phyloP scores from a whole-genome alignment of 495 filamentous ascomycete species.

The Aspergillus hancockii region DNA sequence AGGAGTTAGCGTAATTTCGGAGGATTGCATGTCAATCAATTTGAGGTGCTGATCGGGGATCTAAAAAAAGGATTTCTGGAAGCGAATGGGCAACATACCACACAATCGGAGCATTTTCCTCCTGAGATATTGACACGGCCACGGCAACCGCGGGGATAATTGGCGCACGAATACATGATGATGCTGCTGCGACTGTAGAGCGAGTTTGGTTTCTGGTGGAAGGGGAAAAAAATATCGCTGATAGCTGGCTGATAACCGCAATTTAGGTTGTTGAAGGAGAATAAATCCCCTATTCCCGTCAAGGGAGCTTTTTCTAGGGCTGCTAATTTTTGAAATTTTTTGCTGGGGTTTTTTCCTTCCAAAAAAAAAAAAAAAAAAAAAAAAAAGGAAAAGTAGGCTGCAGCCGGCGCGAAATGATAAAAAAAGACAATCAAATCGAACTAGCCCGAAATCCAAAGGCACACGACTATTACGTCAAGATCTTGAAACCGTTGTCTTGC shows the following conservation, averaged over 20 bases:
- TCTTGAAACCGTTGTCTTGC: constrained; percentile 22
- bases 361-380: constrained; percentile 16
- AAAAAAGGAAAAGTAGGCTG: constrained; percentile 19
- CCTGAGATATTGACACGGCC: constrained; percentile 47
- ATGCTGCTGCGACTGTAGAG: constrained; percentile 5
- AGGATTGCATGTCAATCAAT: background rate
- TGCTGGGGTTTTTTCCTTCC: background rate
- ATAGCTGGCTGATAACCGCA: background rate
- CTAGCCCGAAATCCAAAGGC: constrained; percentile 19
- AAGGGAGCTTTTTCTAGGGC: constrained; percentile 24
- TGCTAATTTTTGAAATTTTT: constrained; percentile 5
- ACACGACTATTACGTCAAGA: constrained; percentile 30
- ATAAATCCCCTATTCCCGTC: constrained; percentile 22
- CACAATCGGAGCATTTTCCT: constrained; percentile 49
- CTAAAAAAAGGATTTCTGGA: background rate
- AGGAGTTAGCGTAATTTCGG: constrained; percentile 18
- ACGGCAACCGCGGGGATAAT: constrained; percentile 53
- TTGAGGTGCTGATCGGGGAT: background rate
- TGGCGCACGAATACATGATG: constrained; percentile 53
- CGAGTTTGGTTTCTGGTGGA: background rate
- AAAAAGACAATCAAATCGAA: constrained; percentile 17
- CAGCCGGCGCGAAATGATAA: background rate
- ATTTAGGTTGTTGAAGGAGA: constrained; percentile 13
- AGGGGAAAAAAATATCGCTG: constrained; percentile 9
- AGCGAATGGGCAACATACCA: constrained; percentile 40